These are phyloP conservation scores for Leccinum fibrillosum DNA, from an alignment of 768 basidiomycete genomes.

Conservation along the genomic window DNA sequence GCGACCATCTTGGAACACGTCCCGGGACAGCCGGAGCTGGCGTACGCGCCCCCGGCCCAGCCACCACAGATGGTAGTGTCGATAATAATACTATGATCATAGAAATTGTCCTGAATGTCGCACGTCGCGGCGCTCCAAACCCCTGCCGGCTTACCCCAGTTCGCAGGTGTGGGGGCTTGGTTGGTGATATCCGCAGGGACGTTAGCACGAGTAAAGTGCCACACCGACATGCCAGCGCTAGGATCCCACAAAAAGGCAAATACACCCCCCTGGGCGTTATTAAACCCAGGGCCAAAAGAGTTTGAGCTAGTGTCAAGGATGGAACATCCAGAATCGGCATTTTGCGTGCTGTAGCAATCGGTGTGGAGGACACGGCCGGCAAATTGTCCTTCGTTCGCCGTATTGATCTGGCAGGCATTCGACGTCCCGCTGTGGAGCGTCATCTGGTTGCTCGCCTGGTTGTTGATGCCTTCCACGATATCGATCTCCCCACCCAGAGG, in stretches of 20 bases:
- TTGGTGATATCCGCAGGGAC: slow-evolving; percentile 50
- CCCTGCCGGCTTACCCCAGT: slow-evolving; percentile 52
- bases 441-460: slow-evolving; percentile 55
- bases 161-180: slow-evolving; percentile 40
- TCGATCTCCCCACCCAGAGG: slow-evolving; percentile 63
- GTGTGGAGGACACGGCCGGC: slow-evolving; percentile 20
- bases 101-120: slow-evolving; percentile 47
- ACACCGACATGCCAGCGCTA: slow-evolving; percentile 47
- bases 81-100: slow-evolving; percentile 44
- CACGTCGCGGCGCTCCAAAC: slow-evolving; percentile 47
- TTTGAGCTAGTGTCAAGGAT: slow-evolving; percentile 36
- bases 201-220: slow-evolving; percentile 49
- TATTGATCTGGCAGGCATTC: slow-evolving; percentile 28
- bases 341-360: slow-evolving; percentile 38
- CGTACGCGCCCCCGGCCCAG: slow-evolving; percentile 26
- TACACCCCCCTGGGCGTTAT: slow-evolving; percentile 46
- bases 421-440: slow-evolving; percentile 57
- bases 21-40: slow-evolving; percentile 34
- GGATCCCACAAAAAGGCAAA: slow-evolving; percentile 52
- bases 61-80: slow-evolving; percentile 34
- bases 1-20: slow-evolving; percentile 47
- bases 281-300: slow-evolving; percentile 40
- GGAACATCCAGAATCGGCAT: slow-evolving; percentile 48
- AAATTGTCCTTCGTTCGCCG: slow-evolving; percentile 22
- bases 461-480: slow-evolving; percentile 69